Evolutionary conservation across 1,139 yeast species (phyloP).

Genomic region (Wickerhamiella infanticola): DNA sequence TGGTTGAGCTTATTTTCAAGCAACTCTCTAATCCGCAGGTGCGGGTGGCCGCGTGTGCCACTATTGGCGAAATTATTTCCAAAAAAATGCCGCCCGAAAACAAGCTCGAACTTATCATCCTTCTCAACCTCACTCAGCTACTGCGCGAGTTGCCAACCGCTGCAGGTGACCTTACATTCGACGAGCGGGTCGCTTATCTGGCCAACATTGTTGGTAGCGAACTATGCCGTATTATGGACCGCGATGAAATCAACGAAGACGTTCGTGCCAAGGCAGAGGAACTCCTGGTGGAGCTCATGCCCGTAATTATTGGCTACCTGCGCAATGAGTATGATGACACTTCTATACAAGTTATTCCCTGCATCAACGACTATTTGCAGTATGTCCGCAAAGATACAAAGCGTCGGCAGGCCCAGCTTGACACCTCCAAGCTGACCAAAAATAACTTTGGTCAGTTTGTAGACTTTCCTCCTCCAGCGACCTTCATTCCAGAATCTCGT

Average conservation of each 20-base stretch:
- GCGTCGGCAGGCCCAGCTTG: slow-evolving; percentile 18
- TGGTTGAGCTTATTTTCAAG: slow-evolving; percentile 43
- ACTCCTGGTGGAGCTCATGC: slow-evolving; percentile 50
- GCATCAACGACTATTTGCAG: slow-evolving; percentile 57
- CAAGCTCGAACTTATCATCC: slow-evolving; percentile 58
- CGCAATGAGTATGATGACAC: slow-evolving; percentile 81
- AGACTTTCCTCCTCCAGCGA: slow-evolving; percentile 17
- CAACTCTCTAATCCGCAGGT: slow-evolving; percentile 37
- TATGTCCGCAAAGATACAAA: slow-evolving; percentile 44
- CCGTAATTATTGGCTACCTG: slow-evolving; percentile 54
- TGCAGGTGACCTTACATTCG: slow-evolving; percentile 41
- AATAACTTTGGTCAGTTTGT: slow-evolving; percentile 17
- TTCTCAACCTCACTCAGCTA: slow-evolving; percentile 49
- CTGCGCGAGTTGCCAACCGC: slow-evolving; percentile 24
- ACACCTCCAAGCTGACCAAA: slow-evolving; percentile 16
- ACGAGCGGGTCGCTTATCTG: slow-evolving; percentile 62
- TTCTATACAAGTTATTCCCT: slow-evolving; percentile 66
- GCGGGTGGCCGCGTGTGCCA: slow-evolving; percentile 49
- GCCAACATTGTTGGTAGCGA: slow-evolving; percentile 66
- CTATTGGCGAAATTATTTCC: slow-evolving; percentile 66
- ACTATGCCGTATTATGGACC: slow-evolving; percentile 49
- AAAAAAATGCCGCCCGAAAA: slow-evolving; percentile 88
- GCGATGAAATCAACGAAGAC: slow-evolving; percentile 19
- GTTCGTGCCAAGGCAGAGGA: slow-evolving; percentile 28
- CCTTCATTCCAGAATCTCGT: slow-evolving; percentile 24